A percentile compares a stretch with the other conserved stretches of the same genome.
Evolutionary conservation across 169 alveolate genomes (phyloP).

Genomic region (Cryptosporidium muris): DNA sequence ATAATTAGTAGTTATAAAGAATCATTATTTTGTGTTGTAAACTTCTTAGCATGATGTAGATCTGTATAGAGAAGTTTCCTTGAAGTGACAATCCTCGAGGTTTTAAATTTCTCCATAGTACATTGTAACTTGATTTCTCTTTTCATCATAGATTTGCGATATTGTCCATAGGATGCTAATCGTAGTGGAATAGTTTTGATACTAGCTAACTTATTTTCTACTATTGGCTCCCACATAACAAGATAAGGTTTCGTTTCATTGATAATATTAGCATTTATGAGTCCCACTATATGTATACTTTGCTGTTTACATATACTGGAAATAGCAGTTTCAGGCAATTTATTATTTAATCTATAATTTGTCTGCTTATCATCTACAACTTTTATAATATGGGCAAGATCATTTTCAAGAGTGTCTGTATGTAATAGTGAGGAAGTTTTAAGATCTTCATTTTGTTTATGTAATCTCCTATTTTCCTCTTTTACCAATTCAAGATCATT

Average conservation of each 20-base stretch:
- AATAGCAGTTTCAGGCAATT: no score
- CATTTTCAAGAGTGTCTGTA: background rate
- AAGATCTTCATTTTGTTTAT: background rate
- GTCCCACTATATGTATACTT: background rate
- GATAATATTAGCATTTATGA: background rate
- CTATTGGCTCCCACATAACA: slow-evolving; percentile 71
- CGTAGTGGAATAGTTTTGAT: slow-evolving; percentile 25
- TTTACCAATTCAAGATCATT: slow-evolving; percentile 1
- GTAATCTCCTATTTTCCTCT: slow-evolving; percentile 39
- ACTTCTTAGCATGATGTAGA: no score
- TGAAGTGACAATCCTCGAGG: no score
- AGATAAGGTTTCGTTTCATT: slow-evolving; percentile 9
- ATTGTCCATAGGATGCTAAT: slow-evolving; percentile 53
- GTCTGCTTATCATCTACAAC: background rate
- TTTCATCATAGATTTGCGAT: slow-evolving; percentile 19
- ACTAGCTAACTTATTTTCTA: background rate
- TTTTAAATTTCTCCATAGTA: no score
- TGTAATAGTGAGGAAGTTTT: background rate
- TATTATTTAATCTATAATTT: background rate
- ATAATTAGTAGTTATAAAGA: no score
- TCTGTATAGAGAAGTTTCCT: no score
- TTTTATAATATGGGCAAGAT: background rate
- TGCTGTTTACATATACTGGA: background rate
- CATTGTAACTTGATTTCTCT: background rate
- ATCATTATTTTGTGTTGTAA: no score